A percentile compares a stretch with the other conserved stretches of the same genome.
These are phyloP conservation scores for Pseudogymnoascus sp. DNA, from an alignment of 2,329 filamentous ascomycete species.

Conservation along the genomic window DNA sequence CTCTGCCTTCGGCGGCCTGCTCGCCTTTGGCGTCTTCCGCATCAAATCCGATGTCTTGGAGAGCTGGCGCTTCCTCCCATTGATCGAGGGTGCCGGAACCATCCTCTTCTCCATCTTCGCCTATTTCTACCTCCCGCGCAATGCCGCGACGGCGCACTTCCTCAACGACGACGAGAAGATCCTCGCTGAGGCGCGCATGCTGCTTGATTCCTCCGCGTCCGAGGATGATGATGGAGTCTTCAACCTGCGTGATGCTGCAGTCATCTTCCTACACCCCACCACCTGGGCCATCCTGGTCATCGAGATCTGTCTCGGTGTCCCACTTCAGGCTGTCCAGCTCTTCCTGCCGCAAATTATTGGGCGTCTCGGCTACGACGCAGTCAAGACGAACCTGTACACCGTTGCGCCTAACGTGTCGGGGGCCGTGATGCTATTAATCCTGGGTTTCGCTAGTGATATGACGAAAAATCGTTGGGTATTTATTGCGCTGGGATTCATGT, in stretches of 20 bases:
- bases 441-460: slow-evolving; percentile 64
- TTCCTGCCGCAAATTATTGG: slow-evolving; percentile 49
- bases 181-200: slow-evolving; percentile 56
- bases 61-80: slow-evolving; percentile 44
- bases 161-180: slow-evolving; percentile 27
- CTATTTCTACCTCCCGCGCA: slow-evolving; percentile 30
- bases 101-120: slow-evolving; percentile 28
- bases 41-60: slow-evolving; percentile 41
- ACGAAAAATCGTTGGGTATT: slow-evolving; percentile 46
- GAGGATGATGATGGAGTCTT: slow-evolving; percentile 23
- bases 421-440: slow-evolving; percentile 61
- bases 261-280: slow-evolving; percentile 41
- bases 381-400: slow-evolving; percentile 70
- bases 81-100: slow-evolving; percentile 34
- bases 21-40: slow-evolving; percentile 40
- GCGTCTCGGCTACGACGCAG: slow-evolving; percentile 39
- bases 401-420: slow-evolving; percentile 73
- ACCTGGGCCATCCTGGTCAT: slow-evolving; percentile 40
- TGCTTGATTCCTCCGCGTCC: slow-evolving; percentile 55
- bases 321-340: slow-evolving; percentile 45
- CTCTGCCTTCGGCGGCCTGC: slow-evolving; percentile 47
- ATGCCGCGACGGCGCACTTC: slow-evolving; percentile 25
- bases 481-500: slow-evolving; percentile 62
- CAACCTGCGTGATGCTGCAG: slow-evolving; percentile 27
- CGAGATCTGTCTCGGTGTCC: slow-evolving; percentile 52